Evolutionary conservation across 495 filamentous ascomycete genomes (phyloP).

Genomic region (Aspergillus carlsbadensis): DNA sequence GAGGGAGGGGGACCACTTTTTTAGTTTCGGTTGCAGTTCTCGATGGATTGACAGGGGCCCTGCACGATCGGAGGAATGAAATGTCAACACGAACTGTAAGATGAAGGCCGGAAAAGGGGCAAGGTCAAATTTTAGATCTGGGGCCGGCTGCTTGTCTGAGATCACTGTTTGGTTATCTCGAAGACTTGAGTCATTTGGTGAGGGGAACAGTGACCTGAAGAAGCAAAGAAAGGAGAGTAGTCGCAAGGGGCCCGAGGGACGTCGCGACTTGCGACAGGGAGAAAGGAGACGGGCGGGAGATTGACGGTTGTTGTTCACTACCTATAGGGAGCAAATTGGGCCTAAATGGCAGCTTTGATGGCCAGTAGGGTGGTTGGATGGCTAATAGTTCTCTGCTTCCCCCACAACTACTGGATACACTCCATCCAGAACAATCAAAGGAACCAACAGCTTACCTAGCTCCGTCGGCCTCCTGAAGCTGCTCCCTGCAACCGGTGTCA

Average conservation of each 20-base stretch:
- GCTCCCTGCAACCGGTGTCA: not conserved
- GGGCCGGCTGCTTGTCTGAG: not conserved
- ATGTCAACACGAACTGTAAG: slow-evolving; percentile 11
- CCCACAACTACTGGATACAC: slow-evolving; percentile 4
- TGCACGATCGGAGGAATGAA: slow-evolving; percentile 20
- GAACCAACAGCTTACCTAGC: slow-evolving; percentile 2
- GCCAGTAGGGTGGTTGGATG: slow-evolving; percentile 7
- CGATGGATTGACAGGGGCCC: slow-evolving; percentile 18
- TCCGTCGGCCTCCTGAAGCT: not conserved
- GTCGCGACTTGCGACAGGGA: slow-evolving; percentile 3
- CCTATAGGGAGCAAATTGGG: not conserved
- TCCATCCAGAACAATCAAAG: slow-evolving; percentile 10
- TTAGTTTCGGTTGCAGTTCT: slow-evolving; percentile 14
- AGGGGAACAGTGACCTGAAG: not conserved
- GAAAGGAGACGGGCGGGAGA: slow-evolving; percentile 15
- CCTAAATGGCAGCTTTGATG: not conserved
- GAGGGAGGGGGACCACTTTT: slow-evolving; percentile 16
- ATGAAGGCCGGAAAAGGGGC: slow-evolving; percentile 14
- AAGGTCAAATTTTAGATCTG: slow-evolving; percentile 1
- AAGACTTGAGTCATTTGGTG: not conserved
- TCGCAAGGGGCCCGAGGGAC: slow-evolving; percentile 11
- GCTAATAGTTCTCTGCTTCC: slow-evolving; percentile 6
- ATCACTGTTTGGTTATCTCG: not conserved
- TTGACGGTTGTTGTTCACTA: not conserved
- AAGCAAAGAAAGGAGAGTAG: not conserved